Conservation (phyloP, 2,329 filamentous ascomycete genomes). For the Talaromyces verruculosus region DNA sequence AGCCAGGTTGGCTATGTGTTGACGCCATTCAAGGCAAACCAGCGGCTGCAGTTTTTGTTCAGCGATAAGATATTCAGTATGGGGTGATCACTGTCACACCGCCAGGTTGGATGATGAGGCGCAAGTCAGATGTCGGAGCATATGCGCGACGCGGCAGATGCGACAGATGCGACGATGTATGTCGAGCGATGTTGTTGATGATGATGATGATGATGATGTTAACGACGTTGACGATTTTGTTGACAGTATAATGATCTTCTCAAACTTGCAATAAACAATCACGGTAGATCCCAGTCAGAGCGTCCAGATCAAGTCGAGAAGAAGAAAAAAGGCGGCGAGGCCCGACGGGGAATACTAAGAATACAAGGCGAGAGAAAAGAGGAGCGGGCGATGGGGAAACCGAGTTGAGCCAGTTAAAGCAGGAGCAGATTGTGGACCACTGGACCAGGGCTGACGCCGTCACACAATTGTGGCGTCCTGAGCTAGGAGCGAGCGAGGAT, state of each 20-base stretch:
- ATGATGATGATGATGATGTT: neutral
- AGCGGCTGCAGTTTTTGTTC: neutral
- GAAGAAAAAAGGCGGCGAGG: conserved; percentile 21
- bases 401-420: neutral
- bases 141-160: conserved; percentile 4
- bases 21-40: conserved; percentile 36
- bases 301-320: conserved; percentile 5
- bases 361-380: conserved; percentile 19
- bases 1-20: conserved; percentile 46
- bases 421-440: conserved; percentile 1
- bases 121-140: conserved; percentile 2
- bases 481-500: conserved; percentile 12
- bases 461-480: conserved; percentile 17
- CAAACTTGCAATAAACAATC: neutral
- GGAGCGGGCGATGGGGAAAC: conserved; percentile 8
- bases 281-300: neutral
- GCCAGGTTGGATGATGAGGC: neutral
- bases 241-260: neutral
- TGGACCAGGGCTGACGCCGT: conserved; percentile 11
- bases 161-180: neutral
- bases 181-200: neutral
- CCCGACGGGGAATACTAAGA: conserved; percentile 17
- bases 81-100: neutral
- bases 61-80: neutral
- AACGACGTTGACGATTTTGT: neutral